Conservation (phyloP, 2,329 filamentous ascomycete species). For the Arthrobotrys pseudoclavata region DNA sequence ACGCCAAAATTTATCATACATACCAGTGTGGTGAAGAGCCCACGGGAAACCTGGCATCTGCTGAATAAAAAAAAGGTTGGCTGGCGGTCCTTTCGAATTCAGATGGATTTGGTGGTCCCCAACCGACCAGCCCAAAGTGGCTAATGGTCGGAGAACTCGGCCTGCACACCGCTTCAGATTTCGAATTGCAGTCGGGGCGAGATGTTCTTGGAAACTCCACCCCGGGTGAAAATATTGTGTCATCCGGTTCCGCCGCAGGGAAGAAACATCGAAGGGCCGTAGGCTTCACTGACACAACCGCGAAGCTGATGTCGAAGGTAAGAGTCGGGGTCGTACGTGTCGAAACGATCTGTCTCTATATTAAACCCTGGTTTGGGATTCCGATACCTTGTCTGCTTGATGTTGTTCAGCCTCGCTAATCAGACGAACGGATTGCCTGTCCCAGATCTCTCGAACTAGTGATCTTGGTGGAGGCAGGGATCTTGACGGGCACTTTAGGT, state of each 20-base stretch:
- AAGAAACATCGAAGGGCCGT: neutral
- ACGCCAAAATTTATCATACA: conserved; percentile 27
- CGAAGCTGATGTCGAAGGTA: conserved; percentile 6
- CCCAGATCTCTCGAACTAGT: conserved; percentile 5
- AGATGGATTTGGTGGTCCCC: conserved; percentile 31
- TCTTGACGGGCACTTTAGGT: conserved; percentile 17
- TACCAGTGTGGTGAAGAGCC: conserved; percentile 11
- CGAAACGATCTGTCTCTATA: conserved; percentile 27
- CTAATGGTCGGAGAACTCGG: conserved; percentile 37
- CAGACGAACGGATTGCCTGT: conserved; percentile 16
- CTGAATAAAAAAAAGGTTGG: conserved; percentile 11
- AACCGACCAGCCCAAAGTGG: conserved; percentile 40
- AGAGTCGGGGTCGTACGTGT: neutral
- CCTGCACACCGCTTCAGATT: conserved; percentile 44
- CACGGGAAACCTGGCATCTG: neutral
- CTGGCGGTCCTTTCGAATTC: conserved; percentile 5
- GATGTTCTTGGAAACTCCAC: conserved; percentile 21
- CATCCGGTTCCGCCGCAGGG: neutral
- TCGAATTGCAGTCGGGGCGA: conserved; percentile 25
- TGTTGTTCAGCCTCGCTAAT: conserved; percentile 38
- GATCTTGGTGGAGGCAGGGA: conserved; percentile 22
- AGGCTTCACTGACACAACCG: conserved; percentile 14
- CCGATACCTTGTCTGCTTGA: conserved; percentile 23
- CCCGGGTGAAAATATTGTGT: conserved; percentile 11
- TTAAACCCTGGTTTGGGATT: conserved; percentile 33